Evolutionary conservation across 768 basidiomycete species (phyloP).

Genomic region (Russula olivacea): DNA sequence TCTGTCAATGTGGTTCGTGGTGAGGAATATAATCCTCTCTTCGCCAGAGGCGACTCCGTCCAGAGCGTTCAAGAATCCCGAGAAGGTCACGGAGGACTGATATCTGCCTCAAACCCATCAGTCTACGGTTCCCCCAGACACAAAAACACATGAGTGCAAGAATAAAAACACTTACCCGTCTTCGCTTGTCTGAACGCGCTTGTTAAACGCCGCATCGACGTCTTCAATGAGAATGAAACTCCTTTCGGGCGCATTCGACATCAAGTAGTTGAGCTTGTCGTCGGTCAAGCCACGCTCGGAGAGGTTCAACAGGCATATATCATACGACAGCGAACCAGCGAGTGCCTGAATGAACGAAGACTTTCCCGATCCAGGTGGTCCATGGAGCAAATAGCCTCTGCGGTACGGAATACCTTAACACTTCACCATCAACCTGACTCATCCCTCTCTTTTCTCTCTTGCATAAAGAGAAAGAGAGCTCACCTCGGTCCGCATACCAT

Average conservation of each 20-base stretch:
- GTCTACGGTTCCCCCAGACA: conserved; percentile 4
- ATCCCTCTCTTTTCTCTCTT: background rate
- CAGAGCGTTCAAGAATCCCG: conserved; percentile 92
- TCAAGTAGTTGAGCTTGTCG: conserved; percentile 89
- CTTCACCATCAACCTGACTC: background rate
- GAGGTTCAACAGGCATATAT: conserved; percentile 92
- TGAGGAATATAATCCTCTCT: conserved; percentile 98
- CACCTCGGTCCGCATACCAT: conserved; percentile 97
- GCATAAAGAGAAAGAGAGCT: conserved; percentile 25
- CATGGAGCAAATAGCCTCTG: conserved; percentile 89
- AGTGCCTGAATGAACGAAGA: conserved; percentile 98
- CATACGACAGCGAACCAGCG: conserved; percentile 87
- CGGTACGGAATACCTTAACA: conserved; percentile 88
- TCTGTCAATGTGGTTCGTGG: conserved; percentile 88
- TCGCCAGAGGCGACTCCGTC: conserved; percentile 98
- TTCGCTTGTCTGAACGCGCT: conserved; percentile 81
- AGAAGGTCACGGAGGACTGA: conserved; percentile 94
- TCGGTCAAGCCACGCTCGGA: conserved; percentile 95
- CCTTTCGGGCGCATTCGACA: conserved; percentile 89
- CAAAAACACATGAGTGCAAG: background rate
- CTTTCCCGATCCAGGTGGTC: conserved; percentile 97
- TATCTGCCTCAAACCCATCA: conserved; percentile 46
- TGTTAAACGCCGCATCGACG: conserved; percentile 94
- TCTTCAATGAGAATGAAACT: conserved; percentile 97
- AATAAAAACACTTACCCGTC: conserved; percentile 66